These are phyloP conservation scores for Berkeleyomyces basicola DNA, from an alignment of 2,329 filamentous ascomycete genomes.

Conservation along the genomic window DNA sequence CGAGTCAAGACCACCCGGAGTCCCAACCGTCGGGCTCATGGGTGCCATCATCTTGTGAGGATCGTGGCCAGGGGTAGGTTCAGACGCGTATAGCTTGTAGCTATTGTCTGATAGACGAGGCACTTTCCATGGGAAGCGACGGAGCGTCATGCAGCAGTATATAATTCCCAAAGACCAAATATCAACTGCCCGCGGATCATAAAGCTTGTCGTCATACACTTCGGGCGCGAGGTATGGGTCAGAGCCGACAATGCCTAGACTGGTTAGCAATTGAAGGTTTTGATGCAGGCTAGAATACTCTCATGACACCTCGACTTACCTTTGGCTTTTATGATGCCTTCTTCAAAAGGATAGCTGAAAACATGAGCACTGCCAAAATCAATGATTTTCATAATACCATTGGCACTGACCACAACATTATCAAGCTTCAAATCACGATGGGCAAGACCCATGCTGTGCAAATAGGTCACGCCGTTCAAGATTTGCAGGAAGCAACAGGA, in stretches of 20 bases:
- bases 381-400: conserved; percentile 98
- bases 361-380: conserved; percentile 97
- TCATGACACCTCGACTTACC: conserved; percentile 35
- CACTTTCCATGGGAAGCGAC: conserved; percentile 93
- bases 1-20: conserved; percentile 4
- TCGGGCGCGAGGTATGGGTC: conserved; percentile 95
- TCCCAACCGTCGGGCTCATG: conserved; percentile 26
- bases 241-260: conserved; percentile 50
- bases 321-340: conserved; percentile 61
- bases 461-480: conserved; percentile 79
- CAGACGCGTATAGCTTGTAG: conserved; percentile 78
- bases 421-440: conserved; percentile 93
- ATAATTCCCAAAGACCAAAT: conserved; percentile 98
- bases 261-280: conserved; percentile 14
- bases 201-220: conserved; percentile 84
- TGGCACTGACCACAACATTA: conserved; percentile 92
- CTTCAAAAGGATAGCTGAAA: conserved; percentile 94
- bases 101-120: conserved; percentile 85
- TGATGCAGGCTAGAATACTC: background rate
- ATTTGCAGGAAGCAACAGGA: conserved; percentile 89
- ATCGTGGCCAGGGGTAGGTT: conserved; percentile 59
- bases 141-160: conserved; percentile 94
- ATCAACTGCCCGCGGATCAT: conserved; percentile 85
- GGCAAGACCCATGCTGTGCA: conserved; percentile 87
- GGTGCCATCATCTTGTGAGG: conserved; percentile 35